These are phyloP conservation scores for Biscogniauxia mediterranea DNA, from an alignment of 2,329 filamentous ascomycete species.

Conservation along the genomic window DNA sequence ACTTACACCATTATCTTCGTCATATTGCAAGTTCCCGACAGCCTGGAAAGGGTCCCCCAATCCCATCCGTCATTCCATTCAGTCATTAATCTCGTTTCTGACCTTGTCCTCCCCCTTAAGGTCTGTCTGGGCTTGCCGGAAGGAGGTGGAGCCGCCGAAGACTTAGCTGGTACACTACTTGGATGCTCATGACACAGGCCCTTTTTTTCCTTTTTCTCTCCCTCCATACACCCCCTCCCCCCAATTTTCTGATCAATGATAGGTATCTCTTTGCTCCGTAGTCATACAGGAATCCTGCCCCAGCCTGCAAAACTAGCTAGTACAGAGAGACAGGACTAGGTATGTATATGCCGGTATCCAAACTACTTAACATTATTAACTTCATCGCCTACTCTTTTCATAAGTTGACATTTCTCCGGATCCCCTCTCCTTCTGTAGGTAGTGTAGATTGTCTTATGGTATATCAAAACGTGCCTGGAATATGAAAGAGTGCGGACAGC, in stretches of 20 bases:
- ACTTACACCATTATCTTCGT: background rate
- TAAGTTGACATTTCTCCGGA: too few species aligned
- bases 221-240: background rate
- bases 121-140: constrained; percentile 8
- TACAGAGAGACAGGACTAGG: background rate
- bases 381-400: too few species aligned
- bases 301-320: background rate
- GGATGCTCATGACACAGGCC: constrained; percentile 7
- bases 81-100: background rate
- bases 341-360: background rate
- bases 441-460: too few species aligned
- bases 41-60: background rate
- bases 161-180: constrained; percentile 1
- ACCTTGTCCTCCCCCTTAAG: background rate
- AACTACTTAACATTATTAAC: too few species aligned
- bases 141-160: constrained; percentile 15
- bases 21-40: background rate
- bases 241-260: background rate
- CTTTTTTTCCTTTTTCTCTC: constrained; percentile 1
- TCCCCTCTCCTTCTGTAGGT: too few species aligned
- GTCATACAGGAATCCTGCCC: constrained; percentile 2
- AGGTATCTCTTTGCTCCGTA: background rate
- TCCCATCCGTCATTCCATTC: too few species aligned
- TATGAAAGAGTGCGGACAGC: too few species aligned
- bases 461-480: too few species aligned